Base-by-base conservation (phyloP, 2,329 filamentous ascomycete genomes). In the Aspergillus awamori region DNA sequence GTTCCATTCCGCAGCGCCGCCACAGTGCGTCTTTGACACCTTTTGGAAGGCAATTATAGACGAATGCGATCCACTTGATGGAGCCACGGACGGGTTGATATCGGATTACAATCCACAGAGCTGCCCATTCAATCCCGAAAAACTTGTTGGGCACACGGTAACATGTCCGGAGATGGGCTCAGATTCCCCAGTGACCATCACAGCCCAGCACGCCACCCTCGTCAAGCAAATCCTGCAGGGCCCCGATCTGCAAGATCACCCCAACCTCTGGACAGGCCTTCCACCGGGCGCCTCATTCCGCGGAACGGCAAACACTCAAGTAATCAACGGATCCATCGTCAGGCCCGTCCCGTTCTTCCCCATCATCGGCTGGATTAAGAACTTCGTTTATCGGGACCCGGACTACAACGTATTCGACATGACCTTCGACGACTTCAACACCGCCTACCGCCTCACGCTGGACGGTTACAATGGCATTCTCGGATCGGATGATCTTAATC, bases 61-160 rank as follows among this genome's bases (percentile, higher is more conserved):
- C 10, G 33, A 52, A 8, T 74, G 71, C 17, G 71, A 74, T 59
- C 30, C 53, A 0, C 60, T 71, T 2, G 71, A 74, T 43, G 70
- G 71, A 0, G 66, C 67, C 5, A 57, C 24, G 8, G 71, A 74
- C 22, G 68, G 66, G 1, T 48, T 73, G 4, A 69, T 74, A 28
- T 67, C 67, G 1, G 53, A 61, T 11, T 61, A 62, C 5, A 38
- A 53, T 4, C n/a, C 54, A 0, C n/a, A 53, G 2, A 26, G 8
- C 10, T 64, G 59, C n/a, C 17, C n/a, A 1, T 64, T 59, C 26
- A 5, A 57, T n/a, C 13, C 62, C 5, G 22, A 7, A 1, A 6
- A 5, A 5, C 41, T 62, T 1, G 8, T 59, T 8, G 57, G 49
- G 2, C 22, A 39, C 0, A 28, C 3, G 1, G 49, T 57, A 4